Evolutionary conservation across 306 rosid genomes (phyloP).

Genomic region (Cucurbita moschata): DNA sequence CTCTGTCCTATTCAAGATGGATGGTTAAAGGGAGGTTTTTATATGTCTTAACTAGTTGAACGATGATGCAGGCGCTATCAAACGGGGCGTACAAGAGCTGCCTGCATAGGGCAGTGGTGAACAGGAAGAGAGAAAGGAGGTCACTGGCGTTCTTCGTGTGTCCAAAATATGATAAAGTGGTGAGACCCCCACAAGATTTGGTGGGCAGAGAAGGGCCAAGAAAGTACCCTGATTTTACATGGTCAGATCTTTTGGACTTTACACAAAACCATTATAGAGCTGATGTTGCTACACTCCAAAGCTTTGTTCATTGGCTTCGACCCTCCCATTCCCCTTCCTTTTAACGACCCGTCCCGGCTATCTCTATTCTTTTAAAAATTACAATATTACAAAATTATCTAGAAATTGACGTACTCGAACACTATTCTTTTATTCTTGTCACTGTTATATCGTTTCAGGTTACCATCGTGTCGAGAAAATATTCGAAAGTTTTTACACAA

Average conservation of each 20-base stretch:
- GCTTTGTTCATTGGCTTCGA: slow-evolving; percentile 27
- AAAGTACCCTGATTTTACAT: slow-evolving; percentile 50
- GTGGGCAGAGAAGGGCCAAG: slow-evolving; percentile 24
- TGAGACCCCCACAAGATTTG: slow-evolving; percentile 35
- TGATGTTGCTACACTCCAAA: slow-evolving; percentile 39
- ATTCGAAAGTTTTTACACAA: too few species aligned
- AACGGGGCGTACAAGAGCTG: slow-evolving; percentile 54
- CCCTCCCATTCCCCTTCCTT: background rate
- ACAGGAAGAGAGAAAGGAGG: slow-evolving; percentile 25
- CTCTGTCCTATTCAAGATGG: too few species aligned
- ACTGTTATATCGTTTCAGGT: too few species aligned
- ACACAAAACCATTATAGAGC: slow-evolving; percentile 38
- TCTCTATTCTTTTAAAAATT: background rate
- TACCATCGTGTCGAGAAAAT: too few species aligned
- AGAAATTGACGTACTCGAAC: too few species aligned
- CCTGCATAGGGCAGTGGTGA: slow-evolving; percentile 45
- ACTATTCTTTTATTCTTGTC: too few species aligned
- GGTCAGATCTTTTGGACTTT: slow-evolving; percentile 37
- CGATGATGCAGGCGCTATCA: slow-evolving; percentile 24
- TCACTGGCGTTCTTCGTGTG: slow-evolving; percentile 36
- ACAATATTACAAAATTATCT: too few species aligned
- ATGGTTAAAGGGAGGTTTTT: too few species aligned
- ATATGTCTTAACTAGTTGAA: too few species aligned
- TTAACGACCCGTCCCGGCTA: background rate
- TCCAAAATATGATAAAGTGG: slow-evolving; percentile 35